Percentiles rank a stretch among this genome's conserved stretches.
phyloP scores from a whole-genome alignment of 2,329 filamentous ascomycete genomes.

The Stemphylium lycopersici region DNA sequence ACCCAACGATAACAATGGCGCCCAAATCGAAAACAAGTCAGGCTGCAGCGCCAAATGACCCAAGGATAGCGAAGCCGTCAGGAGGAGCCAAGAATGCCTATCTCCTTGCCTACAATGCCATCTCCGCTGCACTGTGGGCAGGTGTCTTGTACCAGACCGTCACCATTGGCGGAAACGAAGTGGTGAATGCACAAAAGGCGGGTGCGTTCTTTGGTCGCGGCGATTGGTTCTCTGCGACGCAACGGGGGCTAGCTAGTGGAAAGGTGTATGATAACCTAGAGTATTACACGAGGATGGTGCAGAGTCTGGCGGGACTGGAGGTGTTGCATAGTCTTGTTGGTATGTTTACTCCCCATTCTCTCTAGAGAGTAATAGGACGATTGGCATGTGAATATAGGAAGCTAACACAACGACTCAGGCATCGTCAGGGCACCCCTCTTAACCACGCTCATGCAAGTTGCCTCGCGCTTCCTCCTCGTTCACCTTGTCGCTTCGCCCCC shows the following conservation, averaged over 20 bases:
- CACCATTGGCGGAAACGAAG: slow-evolving; percentile 53
- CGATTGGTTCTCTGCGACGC: slow-evolving; percentile 10
- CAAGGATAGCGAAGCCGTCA: slow-evolving; percentile 4
- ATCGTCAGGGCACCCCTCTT: slow-evolving; percentile 83
- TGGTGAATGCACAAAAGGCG: slow-evolving; percentile 19
- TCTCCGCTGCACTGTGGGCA: slow-evolving; percentile 78
- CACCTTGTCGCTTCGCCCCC: slow-evolving; percentile 76
- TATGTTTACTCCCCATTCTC: slow-evolving; percentile 48
- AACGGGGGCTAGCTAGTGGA: slow-evolving; percentile 36
- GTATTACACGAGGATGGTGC: slow-evolving; percentile 76
- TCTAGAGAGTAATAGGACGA: too few species aligned
- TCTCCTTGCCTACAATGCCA: slow-evolving; percentile 83
- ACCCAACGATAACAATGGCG: not conserved
- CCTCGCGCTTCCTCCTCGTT: slow-evolving; percentile 83
- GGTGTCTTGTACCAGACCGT: slow-evolving; percentile 74
- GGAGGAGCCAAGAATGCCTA: slow-evolving; percentile 56
- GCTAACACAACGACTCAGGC: slow-evolving; percentile 56
- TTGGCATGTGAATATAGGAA: not conserved
- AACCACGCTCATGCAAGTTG: slow-evolving; percentile 90
- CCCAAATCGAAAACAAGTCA: slow-evolving; percentile 2
- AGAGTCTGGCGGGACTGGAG: slow-evolving; percentile 83
- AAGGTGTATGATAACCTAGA: slow-evolving; percentile 68
- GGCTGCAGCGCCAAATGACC: slow-evolving; percentile 8
- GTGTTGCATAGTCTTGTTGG: slow-evolving; percentile 80
- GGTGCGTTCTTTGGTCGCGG: slow-evolving; percentile 17